Evolutionary conservation across 192 early-diverging fungal species (phyloP).

Genomic region (Geranomyces michiganensis): DNA sequence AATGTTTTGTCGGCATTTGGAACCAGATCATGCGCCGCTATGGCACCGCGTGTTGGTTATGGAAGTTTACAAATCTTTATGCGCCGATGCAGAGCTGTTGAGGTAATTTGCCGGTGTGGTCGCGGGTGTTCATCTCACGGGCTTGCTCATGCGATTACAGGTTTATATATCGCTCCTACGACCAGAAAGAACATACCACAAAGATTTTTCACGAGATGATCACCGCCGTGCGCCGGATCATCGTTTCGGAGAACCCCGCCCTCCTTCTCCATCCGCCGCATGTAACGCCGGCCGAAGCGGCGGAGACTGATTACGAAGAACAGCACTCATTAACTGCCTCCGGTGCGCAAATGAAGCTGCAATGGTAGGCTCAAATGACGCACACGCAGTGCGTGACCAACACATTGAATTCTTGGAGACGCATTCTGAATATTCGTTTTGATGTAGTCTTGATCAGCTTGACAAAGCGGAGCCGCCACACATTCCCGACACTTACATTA

Average conservation of each 20-base stretch:
- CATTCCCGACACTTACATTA: constrained; percentile 87
- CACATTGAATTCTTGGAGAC: too few species aligned
- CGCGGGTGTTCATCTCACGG: neutral
- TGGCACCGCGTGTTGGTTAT: constrained; percentile 83
- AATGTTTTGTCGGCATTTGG: constrained; percentile 81
- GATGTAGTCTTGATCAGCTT: constrained; percentile 77
- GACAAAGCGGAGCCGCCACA: constrained; percentile 90
- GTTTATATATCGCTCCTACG: constrained; percentile 75
- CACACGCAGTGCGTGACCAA: too few species aligned
- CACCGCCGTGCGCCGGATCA: constrained; percentile 64
- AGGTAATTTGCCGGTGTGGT: constrained; percentile 34
- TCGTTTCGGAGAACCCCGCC: constrained; percentile 75
- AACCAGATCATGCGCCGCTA: constrained; percentile 68
- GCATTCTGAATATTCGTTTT: neutral
- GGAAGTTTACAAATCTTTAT: constrained; percentile 77
- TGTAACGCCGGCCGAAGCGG: constrained; percentile 15
- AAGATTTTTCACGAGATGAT: constrained; percentile 85
- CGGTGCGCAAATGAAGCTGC: constrained; percentile 66
- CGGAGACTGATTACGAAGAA: constrained; percentile 22
- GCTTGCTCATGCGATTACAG: constrained; percentile 18
- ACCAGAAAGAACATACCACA: constrained; percentile 70
- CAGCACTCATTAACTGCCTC: constrained; percentile 45
- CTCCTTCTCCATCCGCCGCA: constrained; percentile 38
- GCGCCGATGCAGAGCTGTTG: constrained; percentile 62
- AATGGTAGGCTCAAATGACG: constrained; percentile 57